These are phyloP conservation scores for Leishmania braziliensis DNA, from an alignment of 208 protist species.

Conservation along the genomic window DNA sequence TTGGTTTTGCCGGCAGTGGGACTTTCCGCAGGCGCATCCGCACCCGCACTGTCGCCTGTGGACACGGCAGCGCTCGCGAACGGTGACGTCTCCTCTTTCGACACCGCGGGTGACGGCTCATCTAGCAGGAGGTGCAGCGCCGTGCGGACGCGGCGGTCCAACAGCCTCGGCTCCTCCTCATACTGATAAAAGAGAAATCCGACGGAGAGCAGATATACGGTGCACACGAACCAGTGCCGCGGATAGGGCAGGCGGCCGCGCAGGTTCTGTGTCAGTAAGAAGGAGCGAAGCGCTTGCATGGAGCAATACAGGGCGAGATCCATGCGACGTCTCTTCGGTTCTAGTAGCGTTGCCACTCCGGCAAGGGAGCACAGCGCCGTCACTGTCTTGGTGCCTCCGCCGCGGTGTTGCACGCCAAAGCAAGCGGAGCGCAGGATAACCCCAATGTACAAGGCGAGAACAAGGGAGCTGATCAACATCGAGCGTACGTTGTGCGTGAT, in stretches of 20 bases:
- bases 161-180: constrained; percentile 69
- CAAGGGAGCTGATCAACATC: constrained; percentile 68
- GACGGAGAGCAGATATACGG: constrained; percentile 75
- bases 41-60: constrained; percentile 4
- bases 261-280: constrained; percentile 75
- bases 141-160: constrained; percentile 59
- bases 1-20: background rate
- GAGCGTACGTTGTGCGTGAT: constrained; percentile 53
- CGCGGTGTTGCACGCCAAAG: constrained; percentile 61
- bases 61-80: background rate
- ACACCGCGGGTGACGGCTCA: constrained; percentile 31
- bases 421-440: constrained; percentile 63
- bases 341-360: constrained; percentile 74
- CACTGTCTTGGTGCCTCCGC: constrained; percentile 48
- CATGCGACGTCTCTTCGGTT: constrained; percentile 80
- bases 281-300: constrained; percentile 78
- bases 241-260: constrained; percentile 78
- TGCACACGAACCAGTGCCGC: constrained; percentile 65
- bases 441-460: constrained; percentile 80
- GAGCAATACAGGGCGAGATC: constrained; percentile 88
- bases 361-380: constrained; percentile 52
- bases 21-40: constrained; percentile 7
- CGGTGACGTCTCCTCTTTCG: constrained; percentile 5
- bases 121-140: constrained; percentile 58
- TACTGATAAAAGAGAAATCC: constrained; percentile 81